Base-by-base conservation (phyloP, 2,329 filamentous ascomycete species). In the Penicillium sp. region DNA sequence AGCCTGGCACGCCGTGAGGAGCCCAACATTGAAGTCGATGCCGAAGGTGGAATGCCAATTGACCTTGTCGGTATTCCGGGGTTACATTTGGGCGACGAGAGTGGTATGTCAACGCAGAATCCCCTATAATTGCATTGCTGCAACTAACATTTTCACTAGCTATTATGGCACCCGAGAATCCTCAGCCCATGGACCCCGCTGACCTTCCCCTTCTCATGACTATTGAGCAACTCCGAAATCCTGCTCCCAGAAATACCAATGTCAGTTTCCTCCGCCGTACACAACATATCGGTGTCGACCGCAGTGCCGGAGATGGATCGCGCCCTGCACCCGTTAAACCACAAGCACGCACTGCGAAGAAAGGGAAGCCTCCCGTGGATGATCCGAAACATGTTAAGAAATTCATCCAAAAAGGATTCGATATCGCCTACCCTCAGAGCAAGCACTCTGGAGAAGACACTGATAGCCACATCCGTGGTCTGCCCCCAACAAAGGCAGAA, bases 41-140 rank as follows among this genome's bases (percentile, higher is more conserved):
- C 92, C 9, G 94, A 99, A 79, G 83, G 97, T 65, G 94, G 94
- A 55, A 97, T 99, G 94, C 91, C 92, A 56, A 86, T 99, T 70
- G 93, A 97, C 72, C 78, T 99, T 64, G 89, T 97, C 55, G 94
- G 94, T 67, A 90, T 97, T 78, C 93, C 93, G 7, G 91, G 92
- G 31, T 87, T 97, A 54, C 97, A 97, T 68, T 87, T 97, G 67
- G 93, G 92, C 55, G 91, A 97, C 72, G 93, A 97, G 79, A 88
- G 88, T 76, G 91, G 92, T 97, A 81, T 58, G 79, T 70, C 34
- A 42, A 39, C 10, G 18, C 44, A 42, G 29, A 18, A 37, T 39
- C 23, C 18, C 37, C 46, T 49, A 38, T 32, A n/a, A 44, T 46
- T 37, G 12, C 13, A 44, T 37, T 10, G 41, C 50, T 41, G 6